These are phyloP conservation scores for Blastocystis sp. DNA, from an alignment of 352 stramenopile species.

Conservation along the genomic window DNA sequence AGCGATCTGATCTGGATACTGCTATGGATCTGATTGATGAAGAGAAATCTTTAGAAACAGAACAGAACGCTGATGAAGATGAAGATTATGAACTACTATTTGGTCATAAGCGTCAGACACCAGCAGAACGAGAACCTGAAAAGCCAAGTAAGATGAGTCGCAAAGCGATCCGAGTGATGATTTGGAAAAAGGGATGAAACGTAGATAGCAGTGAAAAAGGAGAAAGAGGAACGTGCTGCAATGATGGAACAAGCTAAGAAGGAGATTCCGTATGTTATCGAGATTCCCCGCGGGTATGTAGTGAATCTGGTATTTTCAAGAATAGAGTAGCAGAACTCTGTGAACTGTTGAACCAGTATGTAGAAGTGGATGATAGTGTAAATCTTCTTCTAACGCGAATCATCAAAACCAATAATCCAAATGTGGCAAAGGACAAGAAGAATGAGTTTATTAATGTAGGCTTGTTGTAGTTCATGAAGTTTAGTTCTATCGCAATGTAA, in stretches of 20 bases:
- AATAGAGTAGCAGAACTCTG: conserved; percentile 18
- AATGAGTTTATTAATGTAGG: conserved; percentile 44
- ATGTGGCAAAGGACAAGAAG: conserved; percentile 26
- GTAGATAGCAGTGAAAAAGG: conserved; percentile 32
- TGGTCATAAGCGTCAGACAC: neutral
- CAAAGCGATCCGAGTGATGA: neutral
- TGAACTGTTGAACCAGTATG: conserved; percentile 35
- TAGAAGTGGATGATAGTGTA: conserved; percentile 19
- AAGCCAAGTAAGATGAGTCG: conserved; percentile 3
- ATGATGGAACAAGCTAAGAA: conserved; percentile 36
- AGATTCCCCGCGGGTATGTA: conserved; percentile 12
- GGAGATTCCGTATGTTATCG: conserved; percentile 40
- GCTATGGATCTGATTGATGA: neutral
- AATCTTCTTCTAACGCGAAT: conserved; percentile 29
- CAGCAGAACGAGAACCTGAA: neutral
- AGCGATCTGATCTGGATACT: neutral
- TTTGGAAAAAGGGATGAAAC: neutral
- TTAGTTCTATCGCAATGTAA: conserved; percentile 55
- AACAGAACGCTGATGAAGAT: neutral
- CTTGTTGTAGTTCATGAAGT: neutral
- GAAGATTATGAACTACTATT: conserved; percentile 52
- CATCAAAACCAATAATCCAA: conserved; percentile 48
- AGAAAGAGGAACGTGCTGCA: conserved; percentile 27
- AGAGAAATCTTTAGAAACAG: neutral
- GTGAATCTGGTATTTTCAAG: neutral